Evolutionary conservation across 345 rosid genomes (phyloP), one percentile per base, ranked within the genome.

Genomic region (Chamaenerion angustifolium): DNA sequence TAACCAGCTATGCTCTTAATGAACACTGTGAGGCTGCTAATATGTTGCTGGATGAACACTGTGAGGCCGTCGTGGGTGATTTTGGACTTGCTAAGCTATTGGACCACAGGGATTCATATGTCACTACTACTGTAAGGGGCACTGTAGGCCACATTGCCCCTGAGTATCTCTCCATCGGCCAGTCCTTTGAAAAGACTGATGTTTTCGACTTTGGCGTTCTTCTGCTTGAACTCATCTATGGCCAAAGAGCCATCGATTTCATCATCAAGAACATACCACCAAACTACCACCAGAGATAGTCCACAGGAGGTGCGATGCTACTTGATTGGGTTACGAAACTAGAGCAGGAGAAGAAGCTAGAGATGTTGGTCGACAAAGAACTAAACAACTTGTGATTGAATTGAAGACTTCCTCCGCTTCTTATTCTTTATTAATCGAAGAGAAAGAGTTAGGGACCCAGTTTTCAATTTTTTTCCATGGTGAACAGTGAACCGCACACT

Each of bases 141-240:
- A 88, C 95, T 6, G 96, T 82, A 1, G 96, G 99, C 21, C 98
- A 92, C 59, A 92, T 92, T 16, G 95, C 96, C 12, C 94, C 95
- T 0, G 96, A 92, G 63, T 92, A 92, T 63, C 79, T 92, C 35
- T 93, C 94, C 13, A 88, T 95, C 0, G 94, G 94, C 23, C 99
- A 92, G 55, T 88, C 99, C 50, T 88, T 94, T 0, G 96, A 85
- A 72, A 93, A 93, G 76, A 93, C 99, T 11, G 94, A 93, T 63
- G 94, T 93, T 58, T 92, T 87, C 12, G 85, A 95, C 43, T 88
- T 88, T 19, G 98, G 98, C 10, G 85, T 85, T 49, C 95, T 92
- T 59, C 64, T 84, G 7, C 86, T 92, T 1, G 95, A 92, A 61
- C 18, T 92, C 57, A 84, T 82, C 47, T 71, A 88, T 35, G 94